Base-by-base conservation (phyloP, 495 filamentous ascomycete species). In the Rusavskia elegans region DNA sequence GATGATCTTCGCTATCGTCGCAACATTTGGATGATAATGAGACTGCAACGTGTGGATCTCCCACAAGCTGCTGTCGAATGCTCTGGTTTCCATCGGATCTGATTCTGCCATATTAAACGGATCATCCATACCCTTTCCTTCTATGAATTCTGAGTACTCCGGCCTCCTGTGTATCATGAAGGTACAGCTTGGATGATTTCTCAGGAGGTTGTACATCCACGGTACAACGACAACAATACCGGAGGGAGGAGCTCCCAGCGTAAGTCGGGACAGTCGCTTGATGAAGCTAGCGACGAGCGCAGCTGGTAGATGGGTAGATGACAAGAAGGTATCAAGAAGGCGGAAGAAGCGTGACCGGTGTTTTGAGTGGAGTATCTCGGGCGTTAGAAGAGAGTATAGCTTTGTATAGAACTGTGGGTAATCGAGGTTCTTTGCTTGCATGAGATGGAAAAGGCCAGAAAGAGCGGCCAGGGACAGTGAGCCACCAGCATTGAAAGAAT, bases 21-120 rank as follows among this genome's bases (percentile, higher is more conserved):
- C 89, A 36, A 99, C 89, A 62, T 95, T 97, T 36, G 93, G 93
- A 64, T 99, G 93, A 68, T 92, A 97, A 68, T 99, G 93, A 3
- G 79, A 80, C 67, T 92, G 87, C 45, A 96, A 70, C 50, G 82
- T 84, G 52, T 89, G 82, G 36, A 97, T 76, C 66, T 99, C 93
- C 93, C 93, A 99, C 13, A 97, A 66, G 66, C 84, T 86, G 64
- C 87, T 95, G 51, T 96, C 89, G 48, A 97, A 83, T 11, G 93
- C 93, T 49, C 72, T 59, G 5, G 92, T 95, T 67, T 81, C 73
- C 73, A 84, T 84, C 5, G 93, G 93, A 59, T 99, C 86, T 44
- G 69, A 54, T 66, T 96, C 85, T 8, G 73, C 65, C 50, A 78
- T 70, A 45, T 83, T 68, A 59, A 95, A 99, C 0, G 86, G 82